Evolutionary conservation across 768 basidiomycete genomes (phyloP).

Genomic region (Tylopilus intermedius): DNA sequence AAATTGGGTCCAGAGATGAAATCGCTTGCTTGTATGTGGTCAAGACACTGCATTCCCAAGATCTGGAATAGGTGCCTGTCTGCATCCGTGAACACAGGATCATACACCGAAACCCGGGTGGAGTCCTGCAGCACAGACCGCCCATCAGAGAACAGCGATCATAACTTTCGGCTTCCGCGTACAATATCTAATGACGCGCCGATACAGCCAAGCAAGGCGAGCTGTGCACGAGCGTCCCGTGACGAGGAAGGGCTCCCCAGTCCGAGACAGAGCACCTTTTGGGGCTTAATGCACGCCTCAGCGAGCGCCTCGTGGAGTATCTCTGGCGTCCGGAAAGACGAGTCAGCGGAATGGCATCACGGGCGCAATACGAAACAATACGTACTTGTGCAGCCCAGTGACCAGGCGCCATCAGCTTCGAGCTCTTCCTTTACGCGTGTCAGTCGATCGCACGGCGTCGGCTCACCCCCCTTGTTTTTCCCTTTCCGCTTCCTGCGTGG

Average conservation of each 20-base stretch:
- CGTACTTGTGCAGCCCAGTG: slow-evolving; percentile 52
- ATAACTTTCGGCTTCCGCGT: slow-evolving; percentile 31
- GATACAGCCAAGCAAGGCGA: slow-evolving; percentile 57
- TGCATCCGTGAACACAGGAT: slow-evolving; percentile 68
- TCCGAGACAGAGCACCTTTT: slow-evolving; percentile 60
- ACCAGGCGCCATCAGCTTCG: slow-evolving; percentile 44
- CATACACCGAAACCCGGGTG: slow-evolving; percentile 50
- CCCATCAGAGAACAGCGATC: slow-evolving; percentile 9
- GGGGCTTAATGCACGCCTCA: slow-evolving; percentile 20
- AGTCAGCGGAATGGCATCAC: neutral
- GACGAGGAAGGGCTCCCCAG: slow-evolving; percentile 68
- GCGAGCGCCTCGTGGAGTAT: slow-evolving; percentile 33
- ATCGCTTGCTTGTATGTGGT: slow-evolving; percentile 49
- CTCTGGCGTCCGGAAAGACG: slow-evolving; percentile 26
- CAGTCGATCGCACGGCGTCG: slow-evolving; percentile 37
- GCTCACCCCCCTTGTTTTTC: slow-evolving; percentile 28
- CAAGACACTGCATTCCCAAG: slow-evolving; percentile 32
- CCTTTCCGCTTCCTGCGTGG: slow-evolving; percentile 49
- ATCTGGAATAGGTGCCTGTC: slow-evolving; percentile 48
- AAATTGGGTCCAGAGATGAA: slow-evolving; percentile 6
- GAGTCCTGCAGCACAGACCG: slow-evolving; percentile 37
- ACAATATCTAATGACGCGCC: slow-evolving; percentile 57
- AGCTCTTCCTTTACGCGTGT: slow-evolving; percentile 45
- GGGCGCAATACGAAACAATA: slow-evolving; percentile 20
- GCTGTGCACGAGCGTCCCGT: slow-evolving; percentile 58